Evolutionary conservation across 179 eudicot genomes (phyloP), one percentile per base, ranked within the genome.

Genomic region (Amaranthus tricolor): DNA sequence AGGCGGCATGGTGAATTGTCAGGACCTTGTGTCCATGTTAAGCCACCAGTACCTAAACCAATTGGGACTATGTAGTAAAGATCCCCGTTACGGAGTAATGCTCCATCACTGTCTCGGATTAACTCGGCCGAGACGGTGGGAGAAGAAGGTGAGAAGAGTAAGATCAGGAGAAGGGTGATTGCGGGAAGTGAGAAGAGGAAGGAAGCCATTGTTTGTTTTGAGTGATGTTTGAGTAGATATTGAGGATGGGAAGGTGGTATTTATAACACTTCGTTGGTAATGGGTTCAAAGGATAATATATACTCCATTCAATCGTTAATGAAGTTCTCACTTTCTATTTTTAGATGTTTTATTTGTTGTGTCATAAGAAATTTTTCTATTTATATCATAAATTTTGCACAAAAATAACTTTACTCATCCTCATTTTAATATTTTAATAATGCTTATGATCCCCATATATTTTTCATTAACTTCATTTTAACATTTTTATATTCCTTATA

Each of bases 61-160:
- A 14, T 16, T 1, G 73, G 62, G 61, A 53, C 7, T 49, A 70
- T 70, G 50, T 40, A 40, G 62, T 70, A 70, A 62, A 11, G 2
- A 19, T 5, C 16, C 4, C 59, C 31, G 6, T 45, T 43, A 53
- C 6, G 11, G 62, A 70, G 49, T 0, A 4, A 6, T 19, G 24
- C n/a, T 2, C 62, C 73, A 21, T 55, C 50, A 13, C 14, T 40
- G 73, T 70, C 73, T 57, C 40, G 62, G 73, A 70, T 31, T 31
- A 31, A 4, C 40, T 31, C 40, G 40, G 40, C 50, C 15, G 13
- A 1, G 62, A 24, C 62, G 60, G 62, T 12, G 62, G 15, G 6
- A 24, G n/a, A 4, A 44, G 9, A 2, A 7, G 50, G 49, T 5
- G 73, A 13, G 6, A 43, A 13, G 6, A 43, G 19, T 5, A 55